phyloP scores from a whole-genome alignment of 83 land plant species.

The Diphasiastrum complanatum region DNA sequence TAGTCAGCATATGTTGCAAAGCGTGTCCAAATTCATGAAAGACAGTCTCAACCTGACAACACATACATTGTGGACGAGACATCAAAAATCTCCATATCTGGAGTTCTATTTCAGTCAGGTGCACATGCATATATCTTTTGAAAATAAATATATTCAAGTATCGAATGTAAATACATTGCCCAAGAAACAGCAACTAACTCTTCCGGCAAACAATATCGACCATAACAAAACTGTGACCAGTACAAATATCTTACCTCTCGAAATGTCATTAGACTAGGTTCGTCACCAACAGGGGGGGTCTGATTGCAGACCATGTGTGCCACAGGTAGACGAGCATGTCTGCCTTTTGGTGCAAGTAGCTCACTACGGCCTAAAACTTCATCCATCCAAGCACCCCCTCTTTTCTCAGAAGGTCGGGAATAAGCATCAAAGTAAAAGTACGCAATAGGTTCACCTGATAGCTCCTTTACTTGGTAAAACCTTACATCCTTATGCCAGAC shows the following conservation, averaged over 20 bases:
- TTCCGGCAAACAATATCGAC: not conserved
- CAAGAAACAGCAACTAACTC: too few relatives aligned
- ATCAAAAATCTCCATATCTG: too few relatives aligned
- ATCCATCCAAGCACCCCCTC: conserved; percentile 98
- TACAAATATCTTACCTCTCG: conserved; percentile 51
- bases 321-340: conserved; percentile 55
- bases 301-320: conserved; percentile 97
- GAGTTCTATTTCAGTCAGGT: too few relatives aligned
- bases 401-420: conserved; percentile 85
- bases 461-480: conserved; percentile 69
- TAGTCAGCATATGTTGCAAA: conserved; percentile 88
- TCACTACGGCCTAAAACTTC: conserved; percentile 75
- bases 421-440: conserved; percentile 92
- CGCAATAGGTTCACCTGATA: conserved; percentile 53
- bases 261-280: conserved; percentile 92
- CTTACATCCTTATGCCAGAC: conserved; percentile 80
- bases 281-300: conserved; percentile 77
- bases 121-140: too few relatives aligned
- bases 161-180: too few relatives aligned
- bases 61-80: too few relatives aligned
- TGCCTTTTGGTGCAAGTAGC: conserved; percentile 54
- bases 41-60: conserved; percentile 73
- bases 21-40: conserved; percentile 98
- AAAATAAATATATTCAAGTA: too few relatives aligned
- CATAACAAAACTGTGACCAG: not conserved